Evolutionary conservation across 1,139 yeast genomes (phyloP).

Genomic region (Yarrowia galli): DNA sequence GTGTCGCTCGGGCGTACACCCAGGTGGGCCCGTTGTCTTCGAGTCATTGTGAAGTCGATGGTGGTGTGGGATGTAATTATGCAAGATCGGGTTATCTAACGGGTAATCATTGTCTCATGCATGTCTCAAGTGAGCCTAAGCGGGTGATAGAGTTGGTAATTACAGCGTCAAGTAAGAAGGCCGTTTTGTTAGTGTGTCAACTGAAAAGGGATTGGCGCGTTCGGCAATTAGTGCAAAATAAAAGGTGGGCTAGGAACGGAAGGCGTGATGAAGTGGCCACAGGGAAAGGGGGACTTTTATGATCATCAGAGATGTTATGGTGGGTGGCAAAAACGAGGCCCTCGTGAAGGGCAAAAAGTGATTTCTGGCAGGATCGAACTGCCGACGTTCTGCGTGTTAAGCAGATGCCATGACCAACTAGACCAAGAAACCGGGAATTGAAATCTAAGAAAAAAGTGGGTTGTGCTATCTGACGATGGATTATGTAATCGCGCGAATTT

Average conservation of each 20-base stretch:
- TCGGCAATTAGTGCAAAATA: too few species aligned
- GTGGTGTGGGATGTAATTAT: background rate
- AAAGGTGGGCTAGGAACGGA: too few species aligned
- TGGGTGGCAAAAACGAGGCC: background rate
- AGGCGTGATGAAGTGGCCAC: too few species aligned
- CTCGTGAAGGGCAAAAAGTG: background rate
- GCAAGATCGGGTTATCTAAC: slow-evolving; percentile 9
- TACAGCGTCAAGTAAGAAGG: too few species aligned
- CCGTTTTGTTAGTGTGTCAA: background rate
- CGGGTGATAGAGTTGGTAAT: background rate
- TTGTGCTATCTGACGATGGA: background rate
- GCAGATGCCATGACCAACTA: slow-evolving; percentile 99
- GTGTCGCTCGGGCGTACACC: slow-evolving; percentile 16
- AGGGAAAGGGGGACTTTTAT: too few species aligned
- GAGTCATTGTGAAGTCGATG: background rate
- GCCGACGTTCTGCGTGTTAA: slow-evolving; percentile 99
- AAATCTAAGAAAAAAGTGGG: background rate
- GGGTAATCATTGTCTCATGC: slow-evolving; percentile 2
- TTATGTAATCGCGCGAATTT: background rate
- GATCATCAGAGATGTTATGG: too few species aligned
- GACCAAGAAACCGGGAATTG: slow-evolving; percentile 61
- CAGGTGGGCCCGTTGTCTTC: background rate
- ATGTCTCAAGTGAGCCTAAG: slow-evolving; percentile 16
- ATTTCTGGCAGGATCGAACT: slow-evolving; percentile 88
- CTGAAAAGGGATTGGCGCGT: background rate